Evolutionary conservation across 2,329 filamentous ascomycete genomes (phyloP).

Genomic region (Trichoderma atrobrunneum): DNA sequence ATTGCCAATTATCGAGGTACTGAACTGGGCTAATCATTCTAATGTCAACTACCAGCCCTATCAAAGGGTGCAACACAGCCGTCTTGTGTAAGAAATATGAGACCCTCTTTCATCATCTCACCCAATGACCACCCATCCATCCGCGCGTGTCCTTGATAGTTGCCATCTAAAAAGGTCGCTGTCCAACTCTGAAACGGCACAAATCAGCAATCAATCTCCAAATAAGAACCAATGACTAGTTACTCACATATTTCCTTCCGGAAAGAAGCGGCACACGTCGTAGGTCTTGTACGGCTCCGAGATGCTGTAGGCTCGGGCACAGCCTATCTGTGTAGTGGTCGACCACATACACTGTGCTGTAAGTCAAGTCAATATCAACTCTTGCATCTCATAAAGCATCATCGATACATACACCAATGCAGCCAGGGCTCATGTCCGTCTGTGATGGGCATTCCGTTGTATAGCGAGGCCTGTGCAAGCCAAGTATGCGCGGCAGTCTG

Average conservation of each 20-base stretch:
- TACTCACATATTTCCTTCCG: conserved; percentile 37
- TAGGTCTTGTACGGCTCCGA: conserved; percentile 34
- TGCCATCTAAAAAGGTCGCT: conserved; percentile 26
- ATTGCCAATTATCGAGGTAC: not conserved
- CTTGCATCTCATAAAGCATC: not conserved
- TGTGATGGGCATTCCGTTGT: conserved; percentile 31
- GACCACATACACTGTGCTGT: conserved; percentile 39
- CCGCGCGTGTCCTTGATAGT: no score
- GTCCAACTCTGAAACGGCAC: conserved; percentile 26
- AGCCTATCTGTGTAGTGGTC: conserved; percentile 33
- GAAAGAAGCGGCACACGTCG: conserved; percentile 36
- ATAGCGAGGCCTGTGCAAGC: conserved; percentile 33
- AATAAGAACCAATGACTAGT: accelerated
- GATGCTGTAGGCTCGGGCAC: conserved; percentile 33
- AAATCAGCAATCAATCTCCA: not conserved
- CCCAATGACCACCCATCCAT: not conserved
- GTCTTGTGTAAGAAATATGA: not conserved
- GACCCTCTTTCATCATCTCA: not conserved
- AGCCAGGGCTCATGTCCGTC: conserved; percentile 36
- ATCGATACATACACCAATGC: conserved; percentile 34
- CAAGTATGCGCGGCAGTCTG: conserved; percentile 32
- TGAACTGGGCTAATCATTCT: no score
- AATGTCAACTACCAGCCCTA: not conserved
- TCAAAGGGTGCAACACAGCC: no score
- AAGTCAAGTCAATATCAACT: not conserved